These are phyloP conservation scores for Saccharomyces hybrid DNA, from an alignment of 1,139 yeast species.

Conservation along the genomic window DNA sequence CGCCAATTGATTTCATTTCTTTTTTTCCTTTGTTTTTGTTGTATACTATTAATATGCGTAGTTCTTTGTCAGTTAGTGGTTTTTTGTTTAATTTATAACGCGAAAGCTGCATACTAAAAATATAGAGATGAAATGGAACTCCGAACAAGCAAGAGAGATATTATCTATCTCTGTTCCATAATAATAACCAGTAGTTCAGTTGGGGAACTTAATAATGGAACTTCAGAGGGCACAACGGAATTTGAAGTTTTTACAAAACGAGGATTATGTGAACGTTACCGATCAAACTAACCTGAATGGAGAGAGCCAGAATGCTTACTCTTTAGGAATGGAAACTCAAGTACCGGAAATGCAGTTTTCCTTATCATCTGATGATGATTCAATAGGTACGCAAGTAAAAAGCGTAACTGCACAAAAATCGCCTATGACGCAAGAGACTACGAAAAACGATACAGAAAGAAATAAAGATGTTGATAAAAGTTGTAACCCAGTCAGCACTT, in stretches of 20 bases:
- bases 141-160: neutral
- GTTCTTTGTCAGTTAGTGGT: neutral
- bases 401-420: neutral
- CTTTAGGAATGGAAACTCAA: neutral
- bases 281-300: neutral
- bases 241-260: slow-evolving; percentile 1
- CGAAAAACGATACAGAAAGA: neutral
- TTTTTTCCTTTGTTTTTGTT: neutral
- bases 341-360: neutral
- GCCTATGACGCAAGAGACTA: neutral
- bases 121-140: neutral
- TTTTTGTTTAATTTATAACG: neutral
- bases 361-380: slow-evolving; percentile 3
- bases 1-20: neutral
- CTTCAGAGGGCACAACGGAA: slow-evolving; percentile 10
- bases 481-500: neutral
- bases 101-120: neutral
- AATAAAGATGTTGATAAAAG: neutral
- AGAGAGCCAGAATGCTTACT: neutral
- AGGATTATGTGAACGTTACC: neutral
- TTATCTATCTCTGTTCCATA: neutral
- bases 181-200: neutral
- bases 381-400: neutral
- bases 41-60: neutral
- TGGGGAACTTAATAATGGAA: slow-evolving; percentile 6